Evolutionary conservation across 345 rosid species (phyloP), one percentile per base, ranked within the genome.

Genomic region (Rubroshorea leprosula): DNA sequence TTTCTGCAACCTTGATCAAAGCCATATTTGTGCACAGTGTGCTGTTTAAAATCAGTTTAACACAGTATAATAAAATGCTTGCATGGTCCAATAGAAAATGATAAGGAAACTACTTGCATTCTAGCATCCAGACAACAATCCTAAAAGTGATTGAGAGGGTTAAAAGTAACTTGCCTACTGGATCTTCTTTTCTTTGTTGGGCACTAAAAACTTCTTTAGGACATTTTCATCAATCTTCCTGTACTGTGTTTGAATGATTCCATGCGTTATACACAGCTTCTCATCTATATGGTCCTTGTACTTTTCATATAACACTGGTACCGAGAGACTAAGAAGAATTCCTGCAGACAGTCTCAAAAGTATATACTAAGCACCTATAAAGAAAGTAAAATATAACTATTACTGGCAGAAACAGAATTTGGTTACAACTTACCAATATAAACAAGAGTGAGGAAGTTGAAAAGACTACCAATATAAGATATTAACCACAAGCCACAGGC

Each of bases 381-480:
- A 27, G 47, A 17, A 57, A 25, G 15, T 31, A 24, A 27, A 23
- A 41, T 55, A 17, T 31, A 23, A 49, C 15, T 23, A 9, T 15
- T 15, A 44, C 31, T 27, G 31, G 31, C 31, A 46, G 9, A 5
- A 23, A 27, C 20, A 61, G 56, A 1, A 53, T 24, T 15, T 21
- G 48, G 31, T 11, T 26, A 63, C 16, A 18, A 68, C 86, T 81
- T 74, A 94, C 99, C 99, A 65, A 82, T 39, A 71, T 90, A 94
- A 63, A 74, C 68, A 57, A 90, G 74, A 24, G 96, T 83, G 58
- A 94, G 87, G 49, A 89, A 82, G 64, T 74, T 85, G 77, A 83
- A 74, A 62, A 90, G 70, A 43, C 87, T 67, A 35, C 99, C 97
- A 0, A 90, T 51, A 60, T 15, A 80, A 8, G 95, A 90, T 55